These are phyloP conservation scores for Vitis cinerea DNA, from an alignment of 164 flowering plant genomes.

Conservation along the genomic window DNA sequence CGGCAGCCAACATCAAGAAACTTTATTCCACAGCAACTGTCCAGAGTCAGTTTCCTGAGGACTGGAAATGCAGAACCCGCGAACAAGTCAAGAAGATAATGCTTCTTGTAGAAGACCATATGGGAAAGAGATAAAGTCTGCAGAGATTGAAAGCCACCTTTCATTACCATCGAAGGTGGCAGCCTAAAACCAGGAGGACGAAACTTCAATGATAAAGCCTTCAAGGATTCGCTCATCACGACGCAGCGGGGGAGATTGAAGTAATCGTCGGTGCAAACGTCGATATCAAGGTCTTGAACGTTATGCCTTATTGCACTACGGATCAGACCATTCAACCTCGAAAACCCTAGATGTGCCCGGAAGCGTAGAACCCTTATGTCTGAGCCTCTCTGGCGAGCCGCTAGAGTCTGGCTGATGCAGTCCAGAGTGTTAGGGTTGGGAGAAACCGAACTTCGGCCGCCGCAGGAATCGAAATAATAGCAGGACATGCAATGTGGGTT, in stretches of 20 bases:
- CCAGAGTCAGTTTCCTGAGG: slow-evolving; percentile 37
- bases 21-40: slow-evolving; percentile 38
- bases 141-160: slow-evolving; percentile 34
- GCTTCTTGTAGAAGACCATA: slow-evolving; percentile 24
- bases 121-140: slow-evolving; percentile 33
- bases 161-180: slow-evolving; percentile 32
- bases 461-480: not conserved
- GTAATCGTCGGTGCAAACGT: slow-evolving; percentile 43
- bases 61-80: slow-evolving; percentile 40
- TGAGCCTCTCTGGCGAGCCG: slow-evolving; percentile 24
- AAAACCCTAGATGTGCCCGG: slow-evolving; percentile 29
- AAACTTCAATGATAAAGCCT: slow-evolving; percentile 32
- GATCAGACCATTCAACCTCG: slow-evolving; percentile 35
- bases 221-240: slow-evolving; percentile 23
- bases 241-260: slow-evolving; percentile 48
- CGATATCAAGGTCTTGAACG: slow-evolving; percentile 52
- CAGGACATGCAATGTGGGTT: not conserved
- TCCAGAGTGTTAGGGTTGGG: slow-evolving; percentile 1
- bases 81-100: slow-evolving; percentile 38
- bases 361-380: slow-evolving; percentile 39
- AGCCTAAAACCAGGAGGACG: slow-evolving; percentile 40
- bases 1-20: slow-evolving; percentile 32
- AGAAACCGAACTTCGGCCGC: not conserved
- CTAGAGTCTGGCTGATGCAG: slow-evolving; percentile 27
- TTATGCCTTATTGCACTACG: slow-evolving; percentile 37